phyloP scores from a whole-genome alignment of 352 stramenopile genomes.

The Aphanomyces cochlioides region DNA sequence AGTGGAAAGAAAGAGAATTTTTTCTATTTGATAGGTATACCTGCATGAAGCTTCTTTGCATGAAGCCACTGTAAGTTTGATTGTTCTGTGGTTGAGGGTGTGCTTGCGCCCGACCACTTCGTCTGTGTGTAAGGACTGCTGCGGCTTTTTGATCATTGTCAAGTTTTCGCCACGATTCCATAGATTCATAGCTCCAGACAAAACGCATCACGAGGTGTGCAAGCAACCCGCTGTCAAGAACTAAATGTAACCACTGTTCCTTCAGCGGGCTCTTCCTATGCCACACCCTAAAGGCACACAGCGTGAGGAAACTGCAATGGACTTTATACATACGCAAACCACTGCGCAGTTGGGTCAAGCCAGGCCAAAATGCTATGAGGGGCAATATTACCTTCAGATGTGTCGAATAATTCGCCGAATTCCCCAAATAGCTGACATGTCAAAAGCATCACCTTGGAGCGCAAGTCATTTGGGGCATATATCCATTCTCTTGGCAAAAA shows the following conservation, averaged over 20 bases:
- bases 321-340: conserved; percentile 23
- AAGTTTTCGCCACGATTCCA: conserved; percentile 25
- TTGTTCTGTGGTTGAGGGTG: background rate
- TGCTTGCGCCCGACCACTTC: background rate
- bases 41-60: conserved; percentile 17
- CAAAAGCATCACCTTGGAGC: background rate
- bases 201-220: conserved; percentile 2
- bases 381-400: conserved; percentile 4
- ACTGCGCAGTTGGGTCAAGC: background rate
- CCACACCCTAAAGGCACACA: background rate
- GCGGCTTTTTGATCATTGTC: background rate
- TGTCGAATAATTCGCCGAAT: background rate
- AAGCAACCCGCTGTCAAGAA: background rate
- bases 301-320: background rate
- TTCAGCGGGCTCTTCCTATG: conserved; percentile 15
- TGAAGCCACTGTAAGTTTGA: conserved; percentile 13
- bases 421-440: background rate
- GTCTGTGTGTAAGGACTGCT: conserved; percentile 1
- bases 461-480: conserved; percentile 6
- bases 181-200: background rate
- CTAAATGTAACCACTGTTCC: conserved; percentile 1
- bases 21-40: background rate
- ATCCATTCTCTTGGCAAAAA: conserved; percentile 20
- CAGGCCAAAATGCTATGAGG: conserved; percentile 3
- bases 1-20: background rate